Base-by-base conservation (phyloP, 202 grass and related monocot species). In the Elaeis oleifera region DNA sequence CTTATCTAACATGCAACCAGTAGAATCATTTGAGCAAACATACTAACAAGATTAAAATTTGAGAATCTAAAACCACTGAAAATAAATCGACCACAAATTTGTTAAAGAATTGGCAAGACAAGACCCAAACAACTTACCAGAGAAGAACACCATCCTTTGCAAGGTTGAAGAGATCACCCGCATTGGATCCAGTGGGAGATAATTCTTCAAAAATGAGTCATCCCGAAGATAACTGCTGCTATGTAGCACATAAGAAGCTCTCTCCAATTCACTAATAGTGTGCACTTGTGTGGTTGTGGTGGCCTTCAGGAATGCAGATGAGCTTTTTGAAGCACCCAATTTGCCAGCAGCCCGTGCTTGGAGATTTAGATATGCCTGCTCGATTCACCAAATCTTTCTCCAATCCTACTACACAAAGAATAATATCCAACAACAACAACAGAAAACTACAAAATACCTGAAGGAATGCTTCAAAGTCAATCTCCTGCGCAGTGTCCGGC, bases 191-290 rank as follows among this genome's bases (percentile, higher is more conserved):
- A 97, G 21, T 53, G 92, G 92, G 58, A 97, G 77, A 68, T 81
- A 97, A 51, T 89, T 83, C 60, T 88, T 83, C 18, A 97, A 63
- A 59, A 91, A 97, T 56, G 65, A 1, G 18, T 97, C 92, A 59
- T 97, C 88, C 20, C 64, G 56, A 0, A 97, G 74, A 62, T 89
- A 97, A 69, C 67, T 91, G 39, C 91, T 97, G 57, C 91, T 97
- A 51, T 97, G 92, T 56, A 80, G 76, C 19, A 91, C 88, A 64
- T 91, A 97, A 48, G 92, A 87, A 17, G 61, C 49, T 74, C 86
- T 97, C 67, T 97, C 92, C 2, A 88, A 88, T 69, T 97, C 88
- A 26, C 88, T 97, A 63, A 97, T 91, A 5, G 90, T 86, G 32
- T 97, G 92, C 69, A 97, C 65, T 52, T 89, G 87, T 59, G 92